Percentiles rank a stretch among this genome's conserved stretches.
phyloP scores from a whole-genome alignment of 2,329 filamentous ascomycete species.

The Hypoxylon sp. region DNA sequence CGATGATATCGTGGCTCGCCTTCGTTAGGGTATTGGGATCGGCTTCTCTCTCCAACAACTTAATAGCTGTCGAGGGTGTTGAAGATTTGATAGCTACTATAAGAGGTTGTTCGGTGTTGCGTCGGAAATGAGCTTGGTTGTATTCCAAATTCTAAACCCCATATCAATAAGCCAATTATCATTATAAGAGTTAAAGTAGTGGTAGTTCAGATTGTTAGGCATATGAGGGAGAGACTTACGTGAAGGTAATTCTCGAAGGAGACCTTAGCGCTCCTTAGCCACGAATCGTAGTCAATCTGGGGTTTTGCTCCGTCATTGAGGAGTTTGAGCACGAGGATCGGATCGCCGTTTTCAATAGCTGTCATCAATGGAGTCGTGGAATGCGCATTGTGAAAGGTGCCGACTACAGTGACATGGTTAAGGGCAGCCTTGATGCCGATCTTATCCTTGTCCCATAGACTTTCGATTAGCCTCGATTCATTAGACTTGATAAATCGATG shows the following conservation, averaged over 20 bases:
- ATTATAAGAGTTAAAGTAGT: no score
- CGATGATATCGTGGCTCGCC: constrained; percentile 48
- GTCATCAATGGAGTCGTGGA: constrained; percentile 63
- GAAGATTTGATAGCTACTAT: constrained; percentile 66
- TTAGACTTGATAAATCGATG: constrained; percentile 68
- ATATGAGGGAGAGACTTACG: constrained; percentile 35
- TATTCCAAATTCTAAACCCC: constrained; percentile 50
- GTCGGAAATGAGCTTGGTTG: constrained; percentile 59
- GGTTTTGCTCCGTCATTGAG: constrained; percentile 69
- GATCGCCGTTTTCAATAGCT: constrained; percentile 64
- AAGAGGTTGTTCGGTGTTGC: constrained; percentile 69
- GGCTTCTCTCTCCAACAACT: constrained; percentile 70
- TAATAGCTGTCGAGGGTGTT: constrained; percentile 57
- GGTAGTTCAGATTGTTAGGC: no score
- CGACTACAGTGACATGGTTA: constrained; percentile 66
- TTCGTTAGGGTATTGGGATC: constrained; percentile 69
- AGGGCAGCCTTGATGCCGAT: constrained; percentile 69
- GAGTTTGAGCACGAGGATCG: constrained; percentile 64
- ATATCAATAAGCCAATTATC: constrained; percentile 11
- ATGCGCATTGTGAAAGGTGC: constrained; percentile 45
- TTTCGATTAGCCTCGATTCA: constrained; percentile 57
- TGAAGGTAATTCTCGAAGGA: constrained; percentile 50
- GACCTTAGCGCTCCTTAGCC: constrained; percentile 65
- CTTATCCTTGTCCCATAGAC: constrained; percentile 64
- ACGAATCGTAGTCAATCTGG: constrained; percentile 69